phyloP scores from a whole-genome alignment of 2,329 filamentous ascomycete species.

The Dothideomycetes sp. region DNA sequence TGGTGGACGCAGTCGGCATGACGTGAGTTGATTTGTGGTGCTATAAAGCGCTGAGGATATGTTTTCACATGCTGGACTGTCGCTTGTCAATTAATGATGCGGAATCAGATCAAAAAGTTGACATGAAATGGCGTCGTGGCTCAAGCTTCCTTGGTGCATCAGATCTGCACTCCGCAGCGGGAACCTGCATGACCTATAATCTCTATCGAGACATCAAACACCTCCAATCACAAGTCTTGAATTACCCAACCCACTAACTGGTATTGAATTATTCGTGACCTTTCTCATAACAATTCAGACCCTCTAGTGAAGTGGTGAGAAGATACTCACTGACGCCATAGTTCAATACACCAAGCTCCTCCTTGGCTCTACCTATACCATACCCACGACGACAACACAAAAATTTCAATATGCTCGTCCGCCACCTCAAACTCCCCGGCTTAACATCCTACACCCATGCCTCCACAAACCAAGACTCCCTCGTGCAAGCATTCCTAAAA shows the following conservation, averaged over 20 bases:
- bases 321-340: background rate
- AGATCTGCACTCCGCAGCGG: background rate
- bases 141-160: background rate
- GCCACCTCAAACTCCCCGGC: conserved; percentile 49
- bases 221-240: background rate
- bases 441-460: conserved; percentile 45
- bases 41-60: no score
- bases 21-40: no score
- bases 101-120: no score
- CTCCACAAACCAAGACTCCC: conserved; percentile 43
- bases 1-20: no score
- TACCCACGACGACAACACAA: background rate
- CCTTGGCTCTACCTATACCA: background rate
- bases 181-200: background rate
- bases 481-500: conserved; percentile 47
- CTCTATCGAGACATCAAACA: background rate
- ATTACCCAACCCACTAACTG: background rate
- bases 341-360: background rate
- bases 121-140: background rate
- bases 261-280: no score
- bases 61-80: no score
- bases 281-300: no score
- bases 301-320: no score
- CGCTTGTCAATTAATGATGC: no score
- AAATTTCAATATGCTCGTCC: conserved; percentile 35